phyloP scores from a whole-genome alignment of 2,329 filamentous ascomycete species.

The Lecanosticta acicola region DNA sequence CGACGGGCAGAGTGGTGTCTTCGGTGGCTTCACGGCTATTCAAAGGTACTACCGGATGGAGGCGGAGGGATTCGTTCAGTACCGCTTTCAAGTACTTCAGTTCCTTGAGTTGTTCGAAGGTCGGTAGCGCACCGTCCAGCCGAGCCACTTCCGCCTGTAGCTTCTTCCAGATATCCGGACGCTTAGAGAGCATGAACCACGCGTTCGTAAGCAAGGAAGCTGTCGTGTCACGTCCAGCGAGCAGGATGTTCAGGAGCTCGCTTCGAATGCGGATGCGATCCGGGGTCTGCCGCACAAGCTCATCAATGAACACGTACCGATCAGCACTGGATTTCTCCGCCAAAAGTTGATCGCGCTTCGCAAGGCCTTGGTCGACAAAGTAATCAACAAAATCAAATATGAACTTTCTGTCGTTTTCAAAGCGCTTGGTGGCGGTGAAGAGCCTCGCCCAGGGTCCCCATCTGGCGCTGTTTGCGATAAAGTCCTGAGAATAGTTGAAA shows the following conservation, averaged over 20 bases:
- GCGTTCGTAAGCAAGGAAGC: constrained; percentile 47
- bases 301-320: constrained; percentile 47
- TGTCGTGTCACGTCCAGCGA: constrained; percentile 52
- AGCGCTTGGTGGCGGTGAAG: constrained; percentile 32
- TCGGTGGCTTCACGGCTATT: constrained; percentile 67
- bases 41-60: constrained; percentile 74
- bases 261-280: constrained; percentile 45
- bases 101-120: constrained; percentile 33
- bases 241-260: constrained; percentile 48
- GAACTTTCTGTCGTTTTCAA: constrained; percentile 36
- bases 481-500: constrained; percentile 30
- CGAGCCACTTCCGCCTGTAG: constrained; percentile 29
- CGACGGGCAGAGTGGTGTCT: constrained; percentile 69
- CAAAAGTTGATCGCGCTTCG: constrained; percentile 27
- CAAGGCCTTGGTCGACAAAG: constrained; percentile 43
- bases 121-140: constrained; percentile 36
- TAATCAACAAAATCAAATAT: constrained; percentile 46
- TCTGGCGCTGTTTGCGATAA: constrained; percentile 22
- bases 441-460: constrained; percentile 22
- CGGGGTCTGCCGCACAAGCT: constrained; percentile 41
- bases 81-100: constrained; percentile 48
- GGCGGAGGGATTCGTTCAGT: constrained; percentile 70
- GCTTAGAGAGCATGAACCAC: constrained; percentile 32
- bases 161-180: constrained; percentile 28
- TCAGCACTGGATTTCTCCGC: constrained; percentile 30